Percentiles rank a stretch among this genome's conserved stretches.
These are phyloP conservation scores for Tolypocladium amazonense DNA, from an alignment of 2,329 filamentous ascomycete species.

Conservation along the genomic window DNA sequence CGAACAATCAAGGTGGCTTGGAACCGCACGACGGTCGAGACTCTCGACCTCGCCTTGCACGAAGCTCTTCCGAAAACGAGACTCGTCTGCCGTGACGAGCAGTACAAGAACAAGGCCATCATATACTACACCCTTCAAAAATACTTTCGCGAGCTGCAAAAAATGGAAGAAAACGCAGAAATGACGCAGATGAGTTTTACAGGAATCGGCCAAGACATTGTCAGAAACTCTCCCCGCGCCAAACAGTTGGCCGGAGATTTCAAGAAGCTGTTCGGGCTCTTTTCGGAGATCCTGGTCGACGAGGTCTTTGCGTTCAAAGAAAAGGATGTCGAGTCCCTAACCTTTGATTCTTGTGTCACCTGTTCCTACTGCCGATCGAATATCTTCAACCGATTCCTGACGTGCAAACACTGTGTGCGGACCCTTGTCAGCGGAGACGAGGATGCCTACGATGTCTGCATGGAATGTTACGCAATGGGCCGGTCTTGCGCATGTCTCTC, in stretches of 20 bases:
- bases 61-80: conserved; percentile 84
- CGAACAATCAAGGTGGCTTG: conserved; percentile 96
- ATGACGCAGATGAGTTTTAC: conserved; percentile 34
- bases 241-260: conserved; percentile 76
- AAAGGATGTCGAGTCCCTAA: conserved; percentile 61
- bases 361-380: conserved; percentile 95
- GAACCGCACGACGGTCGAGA: conserved; percentile 92
- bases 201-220: conserved; percentile 35
- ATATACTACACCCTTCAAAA: conserved; percentile 79
- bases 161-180: conserved; percentile 39
- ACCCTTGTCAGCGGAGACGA: conserved; percentile 55
- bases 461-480: conserved; percentile 98
- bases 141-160: conserved; percentile 54
- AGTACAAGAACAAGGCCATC: conserved; percentile 98
- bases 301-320: conserved; percentile 75
- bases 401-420: conserved; percentile 74
- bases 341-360: conserved; percentile 84
- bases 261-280: conserved; percentile 66
- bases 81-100: conserved; percentile 90
- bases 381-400: conserved; percentile 94
- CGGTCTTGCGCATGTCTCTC: conserved; percentile 86
- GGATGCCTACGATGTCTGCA: conserved; percentile 90
- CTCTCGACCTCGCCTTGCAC: conserved; percentile 71
- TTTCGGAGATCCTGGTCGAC: conserved; percentile 67
- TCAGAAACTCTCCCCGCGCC: conserved; percentile 33